Evolutionary conservation across 257 asterid genomes (phyloP).

Genomic region (Ligustrum vulgare): DNA sequence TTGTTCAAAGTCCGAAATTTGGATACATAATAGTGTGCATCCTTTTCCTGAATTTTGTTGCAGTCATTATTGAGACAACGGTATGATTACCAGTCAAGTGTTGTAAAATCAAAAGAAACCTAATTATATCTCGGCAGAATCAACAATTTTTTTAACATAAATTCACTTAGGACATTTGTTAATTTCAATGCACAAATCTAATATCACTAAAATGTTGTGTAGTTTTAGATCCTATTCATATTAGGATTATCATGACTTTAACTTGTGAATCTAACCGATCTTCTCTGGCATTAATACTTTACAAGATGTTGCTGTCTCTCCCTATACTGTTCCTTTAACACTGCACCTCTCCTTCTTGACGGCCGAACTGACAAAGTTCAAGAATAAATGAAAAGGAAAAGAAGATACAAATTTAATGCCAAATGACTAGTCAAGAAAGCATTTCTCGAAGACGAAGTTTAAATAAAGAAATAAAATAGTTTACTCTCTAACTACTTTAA

Average conservation of each 20-base stretch:
- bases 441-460: neutral
- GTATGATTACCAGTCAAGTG: slow-evolving; percentile 38
- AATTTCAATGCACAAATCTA: neutral
- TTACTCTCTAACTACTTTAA: neutral
- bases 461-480: neutral
- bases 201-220: neutral
- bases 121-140: neutral
- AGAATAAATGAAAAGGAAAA: neutral
- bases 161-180: neutral
- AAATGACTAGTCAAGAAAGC: neutral
- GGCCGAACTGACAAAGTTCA: neutral
- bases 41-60: slow-evolving; percentile 75
- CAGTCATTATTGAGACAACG: slow-evolving; percentile 90
- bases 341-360: neutral
- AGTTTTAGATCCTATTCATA: neutral
- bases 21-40: slow-evolving; percentile 60
- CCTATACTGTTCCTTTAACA: no score
- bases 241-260: neutral
- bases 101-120: slow-evolving; percentile 2
- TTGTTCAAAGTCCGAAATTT: slow-evolving; percentile 64
- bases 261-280: neutral
- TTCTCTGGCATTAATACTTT: neutral
- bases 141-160: neutral
- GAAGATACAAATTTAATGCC: neutral
- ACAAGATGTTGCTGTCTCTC: neutral